Conservation (phyloP, 2,329 filamentous ascomycete species). For the Arthrobotrys megalospora region DNA sequence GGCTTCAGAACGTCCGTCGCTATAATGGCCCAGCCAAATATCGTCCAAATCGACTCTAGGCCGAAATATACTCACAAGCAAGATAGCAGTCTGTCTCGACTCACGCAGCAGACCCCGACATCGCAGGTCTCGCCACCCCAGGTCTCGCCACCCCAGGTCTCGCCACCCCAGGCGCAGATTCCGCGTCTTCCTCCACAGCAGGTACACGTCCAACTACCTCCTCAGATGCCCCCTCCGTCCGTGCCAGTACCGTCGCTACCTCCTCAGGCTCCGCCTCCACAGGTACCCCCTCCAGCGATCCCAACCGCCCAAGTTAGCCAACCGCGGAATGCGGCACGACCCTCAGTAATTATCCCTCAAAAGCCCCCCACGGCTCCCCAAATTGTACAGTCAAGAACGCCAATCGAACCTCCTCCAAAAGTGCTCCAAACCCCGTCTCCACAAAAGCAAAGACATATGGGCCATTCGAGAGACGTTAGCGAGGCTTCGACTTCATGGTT, state of each 20-base stretch:
- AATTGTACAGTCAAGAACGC: conserved; percentile 20
- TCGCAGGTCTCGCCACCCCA: too few relatives aligned
- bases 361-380: conserved; percentile 27
- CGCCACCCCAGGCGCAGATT: conserved; percentile 22
- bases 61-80: conserved; percentile 50
- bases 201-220: conserved; percentile 30
- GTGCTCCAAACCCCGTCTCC: conserved; percentile 54
- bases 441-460: conserved; percentile 55
- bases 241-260: conserved; percentile 36
- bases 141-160: too few relatives aligned
- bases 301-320: conserved; percentile 38
- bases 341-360: conserved; percentile 43
- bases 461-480: conserved; percentile 69
- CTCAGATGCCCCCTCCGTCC: conserved; percentile 57
- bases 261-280: conserved; percentile 49
- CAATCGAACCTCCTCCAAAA: conserved; percentile 47
- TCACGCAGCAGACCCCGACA: conserved; percentile 31
- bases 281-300: conserved; percentile 50
- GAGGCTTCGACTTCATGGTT: conserved; percentile 91
- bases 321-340: conserved; percentile 44
- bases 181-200: conserved; percentile 42
- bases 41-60: conserved; percentile 49
- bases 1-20: conserved; percentile 56
- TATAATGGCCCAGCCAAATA: conserved; percentile 49
- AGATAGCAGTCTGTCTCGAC: conserved; percentile 37